phyloP scores from a whole-genome alignment of 1,284 basidiomycete genomes.

The Pyrrhoderma noxium region DNA sequence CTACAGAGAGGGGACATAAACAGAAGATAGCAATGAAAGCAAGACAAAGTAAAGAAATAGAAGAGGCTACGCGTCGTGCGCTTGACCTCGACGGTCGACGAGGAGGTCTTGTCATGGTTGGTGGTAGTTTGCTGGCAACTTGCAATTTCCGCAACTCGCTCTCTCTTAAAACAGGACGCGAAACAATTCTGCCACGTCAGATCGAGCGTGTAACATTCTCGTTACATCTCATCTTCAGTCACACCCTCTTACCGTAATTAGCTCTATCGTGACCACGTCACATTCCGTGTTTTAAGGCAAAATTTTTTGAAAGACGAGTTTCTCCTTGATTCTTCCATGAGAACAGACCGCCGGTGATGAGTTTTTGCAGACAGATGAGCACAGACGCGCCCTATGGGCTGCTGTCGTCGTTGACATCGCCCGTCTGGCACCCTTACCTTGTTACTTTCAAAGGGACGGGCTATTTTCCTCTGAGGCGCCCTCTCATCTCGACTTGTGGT shows the following conservation, averaged over 20 bases:
- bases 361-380: slow-evolving; percentile 38
- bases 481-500: background rate
- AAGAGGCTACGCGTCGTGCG: slow-evolving; percentile 46
- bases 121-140: background rate
- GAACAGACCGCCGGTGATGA: slow-evolving; percentile 42
- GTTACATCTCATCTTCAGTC: background rate
- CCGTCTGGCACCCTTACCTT: slow-evolving; percentile 44
- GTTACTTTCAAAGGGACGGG: slow-evolving; percentile 46
- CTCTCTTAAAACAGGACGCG: no score
- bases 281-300: background rate
- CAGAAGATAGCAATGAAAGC: slow-evolving; percentile 58
- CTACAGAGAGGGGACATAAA: slow-evolving; percentile 52
- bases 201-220: no score
- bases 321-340: slow-evolving; percentile 41
- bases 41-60: slow-evolving; percentile 58
- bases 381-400: slow-evolving; percentile 24
- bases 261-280: no score
- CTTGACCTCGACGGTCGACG: slow-evolving; percentile 49
- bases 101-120: slow-evolving; percentile 33
- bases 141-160: no score
- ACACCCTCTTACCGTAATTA: slow-evolving; percentile 3
- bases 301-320: background rate
- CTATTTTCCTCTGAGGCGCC: slow-evolving; percentile 35
- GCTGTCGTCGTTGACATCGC: slow-evolving; percentile 36
- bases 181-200: no score